Conservation (phyloP, 768 basidiomycete species). For the Ramaria sp. region DNA sequence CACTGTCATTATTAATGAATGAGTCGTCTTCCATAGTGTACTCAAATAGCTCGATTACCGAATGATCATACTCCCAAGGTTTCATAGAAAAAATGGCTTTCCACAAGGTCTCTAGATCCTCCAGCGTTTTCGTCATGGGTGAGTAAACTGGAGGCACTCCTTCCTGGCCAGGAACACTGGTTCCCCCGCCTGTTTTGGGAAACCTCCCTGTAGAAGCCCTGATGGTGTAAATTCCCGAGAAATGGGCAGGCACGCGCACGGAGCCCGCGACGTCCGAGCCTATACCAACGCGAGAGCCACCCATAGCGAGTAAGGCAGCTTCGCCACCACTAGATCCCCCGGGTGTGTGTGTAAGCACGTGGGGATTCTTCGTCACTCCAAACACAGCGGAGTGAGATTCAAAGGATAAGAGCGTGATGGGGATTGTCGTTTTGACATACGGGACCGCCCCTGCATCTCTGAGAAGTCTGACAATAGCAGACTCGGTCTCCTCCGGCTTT, state of each 20-base stretch:
- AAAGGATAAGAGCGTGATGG: constrained; percentile 46
- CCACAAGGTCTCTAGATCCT: constrained; percentile 57
- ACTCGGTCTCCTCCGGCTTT: constrained; percentile 34
- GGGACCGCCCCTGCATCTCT: constrained; percentile 54
- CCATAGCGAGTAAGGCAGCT: constrained; percentile 48
- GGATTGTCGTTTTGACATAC: constrained; percentile 58
- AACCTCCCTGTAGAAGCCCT: constrained; percentile 49
- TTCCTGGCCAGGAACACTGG: constrained; percentile 45
- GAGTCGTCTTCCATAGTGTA: not conserved
- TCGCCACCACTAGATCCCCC: constrained; percentile 69
- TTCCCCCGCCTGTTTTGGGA: constrained; percentile 35
- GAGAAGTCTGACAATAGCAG: constrained; percentile 40
- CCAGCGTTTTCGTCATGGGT: constrained; percentile 52
- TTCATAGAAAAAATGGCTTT: constrained; percentile 45
- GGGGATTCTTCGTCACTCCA: constrained; percentile 49
- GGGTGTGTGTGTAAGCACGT: constrained; percentile 39
- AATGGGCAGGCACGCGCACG: constrained; percentile 55
- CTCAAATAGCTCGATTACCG: constrained; percentile 17
- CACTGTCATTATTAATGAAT: constrained; percentile 15
- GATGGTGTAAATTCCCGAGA: constrained; percentile 52
- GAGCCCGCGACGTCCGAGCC: constrained; percentile 65
- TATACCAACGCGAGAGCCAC: constrained; percentile 49
- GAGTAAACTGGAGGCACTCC: constrained; percentile 41
- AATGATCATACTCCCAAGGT: constrained; percentile 59
- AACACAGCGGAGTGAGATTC: constrained; percentile 48